Evolutionary conservation across 306 rosid genomes (phyloP).

Genomic region (Prunus padus): DNA sequence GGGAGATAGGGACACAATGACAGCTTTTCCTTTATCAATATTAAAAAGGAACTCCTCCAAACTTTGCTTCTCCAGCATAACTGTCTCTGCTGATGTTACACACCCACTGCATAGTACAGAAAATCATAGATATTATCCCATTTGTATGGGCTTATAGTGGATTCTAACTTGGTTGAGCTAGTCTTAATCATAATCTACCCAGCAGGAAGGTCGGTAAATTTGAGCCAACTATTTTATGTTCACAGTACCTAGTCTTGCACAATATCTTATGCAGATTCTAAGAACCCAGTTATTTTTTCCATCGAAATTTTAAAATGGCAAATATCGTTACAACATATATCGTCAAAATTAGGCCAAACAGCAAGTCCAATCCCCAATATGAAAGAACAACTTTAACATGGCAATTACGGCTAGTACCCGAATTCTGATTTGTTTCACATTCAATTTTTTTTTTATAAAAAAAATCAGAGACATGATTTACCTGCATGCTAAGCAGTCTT

Average conservation of each 20-base stretch:
- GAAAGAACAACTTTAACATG: neutral
- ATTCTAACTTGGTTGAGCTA: neutral
- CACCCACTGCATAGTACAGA: conserved; percentile 70
- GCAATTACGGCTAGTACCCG: neutral
- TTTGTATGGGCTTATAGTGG: neutral
- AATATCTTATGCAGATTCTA: neutral
- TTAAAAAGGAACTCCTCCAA: conserved; percentile 83
- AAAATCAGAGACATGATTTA: conserved; percentile 17
- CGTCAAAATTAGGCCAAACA: neutral
- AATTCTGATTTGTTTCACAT: neutral
- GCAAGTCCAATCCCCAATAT: neutral
- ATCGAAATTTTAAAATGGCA: neutral
- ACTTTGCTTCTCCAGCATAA: conserved; percentile 97
- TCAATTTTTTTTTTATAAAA: neutral
- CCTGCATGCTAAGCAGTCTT: conserved; percentile 99
- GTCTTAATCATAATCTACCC: neutral
- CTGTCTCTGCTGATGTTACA: conserved; percentile 90
- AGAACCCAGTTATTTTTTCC: neutral
- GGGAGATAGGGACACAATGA: conserved; percentile 82
- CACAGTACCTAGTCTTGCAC: neutral
- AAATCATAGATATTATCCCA: conserved; percentile 16
- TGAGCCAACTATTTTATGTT: neutral
- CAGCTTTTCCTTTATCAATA: conserved; percentile 58
- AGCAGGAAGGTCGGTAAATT: neutral
- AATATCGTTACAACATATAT: neutral